Base-by-base conservation (phyloP, 129 eudicot species). In the Tagetes patula region DNA sequence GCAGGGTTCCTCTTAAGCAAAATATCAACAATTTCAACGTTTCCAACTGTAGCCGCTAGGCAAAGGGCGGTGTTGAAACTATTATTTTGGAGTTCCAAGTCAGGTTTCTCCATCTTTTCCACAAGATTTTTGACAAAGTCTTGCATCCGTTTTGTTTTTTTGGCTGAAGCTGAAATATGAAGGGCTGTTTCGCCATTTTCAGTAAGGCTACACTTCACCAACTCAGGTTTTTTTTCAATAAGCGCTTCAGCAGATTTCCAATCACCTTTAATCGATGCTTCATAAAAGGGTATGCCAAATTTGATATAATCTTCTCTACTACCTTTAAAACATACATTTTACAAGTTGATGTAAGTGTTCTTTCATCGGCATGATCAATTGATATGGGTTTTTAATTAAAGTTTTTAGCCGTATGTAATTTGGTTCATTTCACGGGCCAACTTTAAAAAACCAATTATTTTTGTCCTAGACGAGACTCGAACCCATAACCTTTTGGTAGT, bases 1-100 rank as follows among this genome's bases (percentile, higher is more conserved):
- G 1, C 1, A 1, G 13, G 13, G 30, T 66, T 43, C 54, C 45
- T 43, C 3, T 43, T 66, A 20, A 66, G 27, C 54, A 66, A 42
- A 20, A 31, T 45, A 20, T 2, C 4, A 1, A 40, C 36, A 1
- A 8, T 27, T 66, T 66, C 4, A 5, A 66, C 20, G 2, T 45
- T 66, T 66, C 71, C 71, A 3, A 41, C 65, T 33, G 41, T n/a
- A 59, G 65, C 65, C 0, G 65, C 65, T 33, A 59, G 33, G 33
- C 65, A 2, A 8, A 33, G 14, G n/a, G 65, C 65, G 1, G 65
- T 59, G 11, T 59, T 34, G 40, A 9, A 32, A 33, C 11, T 59
- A 4, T 59, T 33, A 59, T 59, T 59, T 33, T 33, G 65, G 8
- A 59, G 41, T 14, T 33, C 65, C 8, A 59, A 4, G 33, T 59